Conservation (phyloP, 352 stramenopile genomes). For the Phytophthora tentaculata region DNA sequence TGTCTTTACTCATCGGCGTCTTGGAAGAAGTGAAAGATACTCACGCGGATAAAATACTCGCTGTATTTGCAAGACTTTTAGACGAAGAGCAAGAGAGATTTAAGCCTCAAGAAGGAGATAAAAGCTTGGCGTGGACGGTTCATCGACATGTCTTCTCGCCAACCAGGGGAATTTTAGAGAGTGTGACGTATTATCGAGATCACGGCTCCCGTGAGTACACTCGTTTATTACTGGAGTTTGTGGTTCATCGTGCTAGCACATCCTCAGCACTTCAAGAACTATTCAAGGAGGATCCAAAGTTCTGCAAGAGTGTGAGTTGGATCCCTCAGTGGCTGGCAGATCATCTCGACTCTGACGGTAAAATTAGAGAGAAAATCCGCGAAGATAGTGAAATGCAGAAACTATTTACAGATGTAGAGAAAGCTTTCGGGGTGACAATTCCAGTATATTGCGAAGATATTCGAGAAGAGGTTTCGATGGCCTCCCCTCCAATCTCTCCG, state of each 20-base stretch:
- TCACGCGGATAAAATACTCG: constrained; percentile 49
- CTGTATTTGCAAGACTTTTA: constrained; percentile 49
- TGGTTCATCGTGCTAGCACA: constrained; percentile 31
- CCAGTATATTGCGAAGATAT: constrained; percentile 11
- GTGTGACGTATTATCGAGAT: constrained; percentile 67
- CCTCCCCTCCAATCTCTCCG: constrained; percentile 12
- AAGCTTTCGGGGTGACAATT: constrained; percentile 26
- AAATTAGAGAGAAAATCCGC: constrained; percentile 24
- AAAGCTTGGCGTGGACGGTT: constrained; percentile 17
- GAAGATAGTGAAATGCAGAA: neutral
- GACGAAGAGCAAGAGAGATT: constrained; percentile 30
- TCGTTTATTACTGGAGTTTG: constrained; percentile 63
- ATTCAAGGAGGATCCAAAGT: constrained; percentile 42
- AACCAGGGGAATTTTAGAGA: constrained; percentile 59
- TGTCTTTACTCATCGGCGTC: constrained; percentile 59
- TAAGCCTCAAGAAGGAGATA: neutral
- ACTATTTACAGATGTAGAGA: constrained; percentile 28
- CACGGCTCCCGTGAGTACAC: constrained; percentile 56
- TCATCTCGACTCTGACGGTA: constrained; percentile 50
- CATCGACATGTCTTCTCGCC: constrained; percentile 67
- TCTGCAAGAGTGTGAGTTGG: constrained; percentile 48
- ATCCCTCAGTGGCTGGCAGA: constrained; percentile 52
- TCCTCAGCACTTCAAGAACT: constrained; percentile 47
- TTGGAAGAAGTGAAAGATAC: constrained; percentile 73
- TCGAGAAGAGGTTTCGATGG: neutral